phyloP scores from a whole-genome alignment of 2,329 filamentous ascomycete species.

The Aspergillus phoenicis region DNA sequence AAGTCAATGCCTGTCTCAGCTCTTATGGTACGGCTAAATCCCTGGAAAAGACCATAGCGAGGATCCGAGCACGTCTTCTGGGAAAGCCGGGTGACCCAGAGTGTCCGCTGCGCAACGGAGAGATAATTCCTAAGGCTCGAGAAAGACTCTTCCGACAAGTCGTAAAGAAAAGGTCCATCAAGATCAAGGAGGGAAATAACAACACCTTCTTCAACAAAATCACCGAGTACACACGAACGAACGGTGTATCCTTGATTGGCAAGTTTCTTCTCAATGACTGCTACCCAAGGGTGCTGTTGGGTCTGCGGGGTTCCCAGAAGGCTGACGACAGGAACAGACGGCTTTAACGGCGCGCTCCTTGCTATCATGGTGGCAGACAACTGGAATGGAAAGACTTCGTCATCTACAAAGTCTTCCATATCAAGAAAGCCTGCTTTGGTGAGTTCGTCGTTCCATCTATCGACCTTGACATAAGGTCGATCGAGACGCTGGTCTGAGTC shows the following conservation, averaged over 20 bases:
- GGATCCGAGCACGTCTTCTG: conserved; percentile 28
- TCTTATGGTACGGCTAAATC: conserved; percentile 26
- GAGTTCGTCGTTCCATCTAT: conserved; percentile 33
- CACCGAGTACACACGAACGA: conserved; percentile 3
- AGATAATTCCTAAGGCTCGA: background rate
- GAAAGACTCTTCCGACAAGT: conserved; percentile 1
- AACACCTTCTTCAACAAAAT: background rate
- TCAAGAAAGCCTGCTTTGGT: conserved; percentile 36
- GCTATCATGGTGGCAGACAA: conserved; percentile 9
- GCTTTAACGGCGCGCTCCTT: background rate
- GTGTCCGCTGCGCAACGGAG: conserved; percentile 1
- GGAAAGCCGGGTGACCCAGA: conserved; percentile 23
- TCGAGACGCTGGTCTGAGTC: conserved; percentile 26
- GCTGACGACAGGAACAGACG: background rate
- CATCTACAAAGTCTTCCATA: conserved; percentile 26
- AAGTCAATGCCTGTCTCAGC: conserved; percentile 23
- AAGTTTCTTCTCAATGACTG: background rate
- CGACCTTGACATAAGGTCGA: conserved; percentile 27
- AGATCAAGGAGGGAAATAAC: conserved; percentile 16
- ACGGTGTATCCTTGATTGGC: background rate
- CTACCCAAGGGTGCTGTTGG: background rate
- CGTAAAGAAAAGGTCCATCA: conserved; percentile 10
- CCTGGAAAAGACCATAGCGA: conserved; percentile 19
- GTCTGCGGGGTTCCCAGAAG: background rate
- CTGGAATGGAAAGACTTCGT: conserved; percentile 17